Conservation (phyloP, 768 basidiomycete species). For the Pulveroboletus sp. region DNA sequence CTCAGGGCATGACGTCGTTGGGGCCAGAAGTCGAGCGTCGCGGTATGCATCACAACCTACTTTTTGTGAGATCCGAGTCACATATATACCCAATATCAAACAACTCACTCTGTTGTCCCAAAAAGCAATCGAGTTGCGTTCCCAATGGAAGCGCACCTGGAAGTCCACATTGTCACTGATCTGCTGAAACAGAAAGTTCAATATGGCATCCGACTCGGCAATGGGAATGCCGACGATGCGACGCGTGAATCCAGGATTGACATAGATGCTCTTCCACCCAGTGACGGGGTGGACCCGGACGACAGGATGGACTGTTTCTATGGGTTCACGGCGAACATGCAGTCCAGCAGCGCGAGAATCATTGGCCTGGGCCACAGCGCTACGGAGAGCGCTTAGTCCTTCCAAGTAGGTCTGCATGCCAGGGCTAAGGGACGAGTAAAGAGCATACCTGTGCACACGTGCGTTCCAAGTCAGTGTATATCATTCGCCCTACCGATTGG, state of each 20-base stretch:
- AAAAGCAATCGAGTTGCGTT: slow-evolving; percentile 72
- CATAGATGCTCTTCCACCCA: slow-evolving; percentile 80
- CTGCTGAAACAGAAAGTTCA: slow-evolving; percentile 68
- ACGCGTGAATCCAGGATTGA: slow-evolving; percentile 83
- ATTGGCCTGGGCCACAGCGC: slow-evolving; percentile 73
- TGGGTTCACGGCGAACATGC: slow-evolving; percentile 63
- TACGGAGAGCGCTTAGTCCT: slow-evolving; percentile 69
- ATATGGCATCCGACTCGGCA: slow-evolving; percentile 73
- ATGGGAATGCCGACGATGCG: slow-evolving; percentile 78
- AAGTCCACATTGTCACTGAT: slow-evolving; percentile 69
- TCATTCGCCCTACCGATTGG: not conserved
- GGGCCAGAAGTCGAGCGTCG: slow-evolving; percentile 83
- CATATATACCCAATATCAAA: not conserved
- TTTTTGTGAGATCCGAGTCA: not conserved
- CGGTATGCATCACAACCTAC: slow-evolving; percentile 72
- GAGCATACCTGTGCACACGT: slow-evolving; percentile 52
- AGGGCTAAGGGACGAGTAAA: slow-evolving; percentile 81
- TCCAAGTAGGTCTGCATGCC: slow-evolving; percentile 76
- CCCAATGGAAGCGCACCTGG: slow-evolving; percentile 79
- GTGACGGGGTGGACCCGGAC: slow-evolving; percentile 85
- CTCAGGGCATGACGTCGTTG: slow-evolving; percentile 74
- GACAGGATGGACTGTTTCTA: slow-evolving; percentile 75
- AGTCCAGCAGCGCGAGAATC: slow-evolving; percentile 68
- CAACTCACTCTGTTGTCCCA: slow-evolving; percentile 78
- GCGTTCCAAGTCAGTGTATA: slow-evolving; percentile 4